Conservation (phyloP, 1,284 basidiomycete genomes). For the Agaricales sp. region DNA sequence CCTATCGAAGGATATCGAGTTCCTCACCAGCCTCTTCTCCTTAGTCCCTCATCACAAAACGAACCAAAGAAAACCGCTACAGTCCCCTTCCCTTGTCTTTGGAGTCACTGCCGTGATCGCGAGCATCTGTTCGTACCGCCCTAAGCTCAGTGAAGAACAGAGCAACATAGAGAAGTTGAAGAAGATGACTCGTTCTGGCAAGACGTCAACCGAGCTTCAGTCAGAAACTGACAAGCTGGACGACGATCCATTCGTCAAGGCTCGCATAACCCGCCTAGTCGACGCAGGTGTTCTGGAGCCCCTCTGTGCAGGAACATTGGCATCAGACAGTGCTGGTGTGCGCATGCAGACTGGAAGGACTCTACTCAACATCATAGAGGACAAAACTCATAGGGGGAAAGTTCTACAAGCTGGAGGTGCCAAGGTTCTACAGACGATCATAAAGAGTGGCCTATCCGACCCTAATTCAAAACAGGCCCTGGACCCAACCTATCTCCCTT, state of each 20-base stretch:
- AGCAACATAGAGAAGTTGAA: conserved; percentile 69
- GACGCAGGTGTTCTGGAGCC: conserved; percentile 28
- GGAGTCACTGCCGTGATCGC: conserved; percentile 67
- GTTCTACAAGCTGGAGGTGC: conserved; percentile 81
- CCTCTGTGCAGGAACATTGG: conserved; percentile 14
- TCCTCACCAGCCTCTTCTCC: conserved; percentile 55
- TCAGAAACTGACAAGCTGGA: neutral
- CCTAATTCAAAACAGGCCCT: conserved; percentile 17
- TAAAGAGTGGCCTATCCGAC: conserved; percentile 30
- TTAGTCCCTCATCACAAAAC: conserved; percentile 42
- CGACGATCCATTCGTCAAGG: conserved; percentile 2
- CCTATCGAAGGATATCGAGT: conserved; percentile 41
- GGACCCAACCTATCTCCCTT: conserved; percentile 44
- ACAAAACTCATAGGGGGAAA: conserved; percentile 65
- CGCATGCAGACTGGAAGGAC: conserved; percentile 41
- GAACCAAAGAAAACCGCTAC: conserved; percentile 21
- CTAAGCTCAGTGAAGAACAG: conserved; percentile 68
- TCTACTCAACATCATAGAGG: conserved; percentile 66
- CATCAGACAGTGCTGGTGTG: conserved; percentile 46
- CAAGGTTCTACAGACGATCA: conserved; percentile 59
- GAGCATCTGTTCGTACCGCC: conserved; percentile 65
- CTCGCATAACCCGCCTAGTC: conserved; percentile 46
- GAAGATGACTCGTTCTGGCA: conserved; percentile 52
- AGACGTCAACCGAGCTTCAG: conserved; percentile 13
- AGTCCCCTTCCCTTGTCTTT: conserved; percentile 46